Evolutionary conservation across 1,284 basidiomycete species (phyloP), one percentile per base, ranked within the genome.

Genomic region (Anthracocystis setariae): DNA sequence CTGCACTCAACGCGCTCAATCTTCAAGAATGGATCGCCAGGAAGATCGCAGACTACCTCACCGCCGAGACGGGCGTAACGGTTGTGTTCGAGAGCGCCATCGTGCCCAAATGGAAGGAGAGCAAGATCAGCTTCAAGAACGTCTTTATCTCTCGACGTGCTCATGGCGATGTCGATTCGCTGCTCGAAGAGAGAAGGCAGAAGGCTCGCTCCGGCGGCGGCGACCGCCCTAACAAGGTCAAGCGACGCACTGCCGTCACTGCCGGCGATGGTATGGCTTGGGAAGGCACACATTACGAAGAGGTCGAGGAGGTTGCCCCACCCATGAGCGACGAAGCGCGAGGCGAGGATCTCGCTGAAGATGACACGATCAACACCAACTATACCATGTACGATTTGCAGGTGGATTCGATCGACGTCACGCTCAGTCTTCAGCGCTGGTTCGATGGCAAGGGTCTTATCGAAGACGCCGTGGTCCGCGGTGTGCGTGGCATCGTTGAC

Each of bases 71-170:
- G 0, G 96, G 96, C 0, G 90, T 96, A 43, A 94, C 90, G 4
- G 91, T 99, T 73, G 92, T 96, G 49, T 98, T 98, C 82, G 95
- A 98, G 84, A 94, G 92, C 8, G 96, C 96, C 25, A 94, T 98
- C 74, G 94, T 98, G 5, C 95, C 95, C 3, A 94, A 94, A 82
- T 98, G 95, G 93, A 92, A 92, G 64, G 92, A 95, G 77, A 94
- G 92, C 15, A 90, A 91, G 20, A 92, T 98, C 65, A 93, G 93
- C 1, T 96, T 98, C 87, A 92, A 93, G 80, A 97, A 98, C 75
- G 94, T 98, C 43, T 98, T 93, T 78, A 87, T 98, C 43, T 94
- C 93, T 12, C 89, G 93, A 3, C 88, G 93, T 5, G 91, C 92
- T 0, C 65, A 77, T 43, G 58, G 67, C 1, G 78, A 78, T 45